These are phyloP conservation scores for Penicillium sp. DNA, from an alignment of 2,329 filamentous ascomycete genomes.

Conservation along the genomic window DNA sequence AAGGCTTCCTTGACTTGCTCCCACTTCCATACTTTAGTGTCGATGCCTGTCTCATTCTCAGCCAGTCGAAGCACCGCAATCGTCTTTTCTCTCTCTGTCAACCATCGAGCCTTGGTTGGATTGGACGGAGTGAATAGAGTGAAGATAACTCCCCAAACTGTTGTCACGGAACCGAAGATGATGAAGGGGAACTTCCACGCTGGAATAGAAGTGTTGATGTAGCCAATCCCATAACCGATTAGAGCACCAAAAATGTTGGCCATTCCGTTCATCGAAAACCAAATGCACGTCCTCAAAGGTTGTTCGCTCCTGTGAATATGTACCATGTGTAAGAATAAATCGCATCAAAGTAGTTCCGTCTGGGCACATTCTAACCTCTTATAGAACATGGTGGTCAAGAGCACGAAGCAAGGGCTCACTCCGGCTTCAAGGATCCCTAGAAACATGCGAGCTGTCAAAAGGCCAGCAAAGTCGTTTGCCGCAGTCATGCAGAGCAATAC, in stretches of 20 bases:
- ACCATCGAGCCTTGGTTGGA: slow-evolving; percentile 64
- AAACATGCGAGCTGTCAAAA: slow-evolving; percentile 22
- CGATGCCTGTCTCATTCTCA: slow-evolving; percentile 55
- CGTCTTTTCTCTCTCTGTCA: slow-evolving; percentile 58
- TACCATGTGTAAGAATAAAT: slow-evolving; percentile 18
- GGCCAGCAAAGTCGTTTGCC: slow-evolving; percentile 8
- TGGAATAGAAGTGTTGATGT: slow-evolving; percentile 5
- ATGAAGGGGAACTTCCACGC: background rate
- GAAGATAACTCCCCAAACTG: slow-evolving; percentile 45
- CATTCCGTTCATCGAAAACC: background rate
- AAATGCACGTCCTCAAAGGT: background rate
- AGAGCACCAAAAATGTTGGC: slow-evolving; percentile 20
- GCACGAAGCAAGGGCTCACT: slow-evolving; percentile 19
- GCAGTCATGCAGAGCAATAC: slow-evolving; percentile 17
- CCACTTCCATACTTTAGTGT: slow-evolving; percentile 48
- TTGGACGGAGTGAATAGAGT: slow-evolving; percentile 58
- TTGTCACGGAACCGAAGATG: background rate
- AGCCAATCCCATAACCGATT: slow-evolving; percentile 18
- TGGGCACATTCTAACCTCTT: slow-evolving; percentile 33
- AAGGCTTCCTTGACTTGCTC: slow-evolving; percentile 50
- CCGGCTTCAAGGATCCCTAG: slow-evolving; percentile 19
- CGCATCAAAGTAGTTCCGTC: slow-evolving; percentile 19
- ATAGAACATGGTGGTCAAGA: slow-evolving; percentile 22
- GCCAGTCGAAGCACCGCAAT: slow-evolving; percentile 56
- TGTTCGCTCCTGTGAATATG: background rate